Evolutionary conservation across 371 early-diverging fungal genomes (phyloP), one percentile per base, ranked within the genome.

Genomic region (Rhizomucor pusillus): DNA sequence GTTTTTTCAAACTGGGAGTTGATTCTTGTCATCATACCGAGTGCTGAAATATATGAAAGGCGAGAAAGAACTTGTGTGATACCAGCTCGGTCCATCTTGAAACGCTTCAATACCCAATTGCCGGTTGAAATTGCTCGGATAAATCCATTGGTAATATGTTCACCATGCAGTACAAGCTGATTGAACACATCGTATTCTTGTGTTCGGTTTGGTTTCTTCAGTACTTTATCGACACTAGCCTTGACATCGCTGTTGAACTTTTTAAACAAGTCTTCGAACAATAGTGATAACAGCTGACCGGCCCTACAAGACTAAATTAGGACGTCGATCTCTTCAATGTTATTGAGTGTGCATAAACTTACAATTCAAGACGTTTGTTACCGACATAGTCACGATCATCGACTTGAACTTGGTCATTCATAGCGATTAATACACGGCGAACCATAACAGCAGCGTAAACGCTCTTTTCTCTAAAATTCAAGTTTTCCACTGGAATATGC

Each of bases 301-400:
- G 99, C 99, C 63, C 91, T 90, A 72, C 4, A 16, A 23, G 33
- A 53, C n/a, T 14, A 43, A 22, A 36, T 2, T 6, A 7, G 40
- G 12, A 19, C 20, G 4, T 41, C 18, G 11, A n/a, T 5, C 13
- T 12, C 36, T 22, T 41, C 39, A 41, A 3, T 16, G 41, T 5
- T 47, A 19, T 37, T 11, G 1, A n/a, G 3, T 19, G 19, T 14
- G 11, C 7, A 7, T 29, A 13, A 12, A 76, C 85, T 69, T 75
- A 90, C 88, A 99, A 80, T 80, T 99, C 99, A 57, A 99, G 80
- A 69, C 99, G 89, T 77, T 99, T 99, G 85, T 99, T 99, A 63
- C 99, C 99, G 34, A 99, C 88, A 77, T 97, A 99, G 82, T 99
- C 99, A 64, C 98, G 92, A 73, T 99, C 99, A 71, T 99, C 99